Base-by-base conservation (phyloP, 495 filamentous ascomycete species). In the Xylaria curta region DNA sequence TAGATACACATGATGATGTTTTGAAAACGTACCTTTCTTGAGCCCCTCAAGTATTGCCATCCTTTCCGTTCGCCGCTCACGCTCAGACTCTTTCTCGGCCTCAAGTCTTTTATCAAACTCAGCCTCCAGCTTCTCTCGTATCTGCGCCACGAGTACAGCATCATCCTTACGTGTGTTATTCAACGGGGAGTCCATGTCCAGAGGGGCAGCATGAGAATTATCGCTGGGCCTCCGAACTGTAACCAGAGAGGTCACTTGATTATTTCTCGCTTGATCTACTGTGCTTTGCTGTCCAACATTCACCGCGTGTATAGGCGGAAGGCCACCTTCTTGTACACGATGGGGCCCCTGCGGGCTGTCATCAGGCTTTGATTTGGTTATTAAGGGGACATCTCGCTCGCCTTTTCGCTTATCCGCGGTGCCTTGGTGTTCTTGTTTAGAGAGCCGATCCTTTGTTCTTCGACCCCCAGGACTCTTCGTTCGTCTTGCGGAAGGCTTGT, bases 21-120 rank as follows among this genome's bases (percentile, higher is more conserved):
- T 60, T 17, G 8, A 42, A 19, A 31, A 1, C 40, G 61, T 70
- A 70, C 68, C 68, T 62, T 53, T 62, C 42, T 70, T 62, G 31
- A 70, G 54, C n/a, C 6, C 53, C 33, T 70, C 68, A 12, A 70
- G 28, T 19, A 70, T 53, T 19, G 54, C 68, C 24, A 24, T 53
- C 44, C 28, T 47, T 53, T 63, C 56, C 13, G 49, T 40, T 70
- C 21, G 56, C 44, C n/a, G 56, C 53, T 70, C 58, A 9, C 53
- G 68, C 31, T 49, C 31, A 17, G 42, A 61, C 28, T 49, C 58
- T 26, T 53, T 62, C 44, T 70, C 68, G 2, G 54, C 58, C 42
- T 70, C 58, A n/a, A 61, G 13, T n/a, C n/a, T 70, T 28, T 46
- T 49, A 26, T 47, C 33, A 24, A 33, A 70, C 44, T 70, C 68